Base-by-base conservation (phyloP, 805 yeast genomes). In the Kodamaea kaohsiungensis region DNA sequence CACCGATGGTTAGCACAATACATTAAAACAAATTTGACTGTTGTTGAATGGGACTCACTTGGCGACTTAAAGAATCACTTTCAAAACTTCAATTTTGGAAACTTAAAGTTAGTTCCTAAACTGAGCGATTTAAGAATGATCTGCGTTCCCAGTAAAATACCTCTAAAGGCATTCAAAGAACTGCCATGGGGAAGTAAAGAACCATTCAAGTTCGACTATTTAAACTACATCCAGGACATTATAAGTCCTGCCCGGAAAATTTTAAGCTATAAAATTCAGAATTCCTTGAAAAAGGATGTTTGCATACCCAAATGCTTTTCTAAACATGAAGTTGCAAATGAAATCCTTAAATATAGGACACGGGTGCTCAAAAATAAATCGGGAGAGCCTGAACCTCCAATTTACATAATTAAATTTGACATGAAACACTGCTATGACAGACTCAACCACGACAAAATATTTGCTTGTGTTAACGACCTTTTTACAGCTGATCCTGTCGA, bases 381-480 rank as follows among this genome's bases (percentile, higher is more conserved):
- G 5, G 27, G 22, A 17, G 15, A 25, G 9, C 3, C 37, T n/a
- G 19, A 16, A 6, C 83, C 83, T 0, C 49, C 58, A 1, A 57
- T 85, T 0, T 80, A 73, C 61, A 80, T 80, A 13, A 72, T 88
- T 22, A 89, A 88, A 59, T 88, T 90, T 66, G 98, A 92, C 65
- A 83, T 89, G 58, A 78, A 77, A 53, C 78, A 85, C 2, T 91
- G 97, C 53, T 92, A 84, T 65, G 98, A 93, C 62, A 80, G 84
- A 1, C 72, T 91, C 15, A 85, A 88, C 13, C 81, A 79, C 46
- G 58, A 61, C 0, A 75, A 74, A 54, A 71, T 82, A 1, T 52
- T 76, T 1, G 57, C 66, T 2, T 63, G 76, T 27, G 59, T 81
- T 1, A 59, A 63, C 1, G 51, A 61, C 25, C 65, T 76, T 56